Evolutionary conservation across 1,139 yeast genomes (phyloP).

Genomic region (Eremothecium sinecaudum): DNA sequence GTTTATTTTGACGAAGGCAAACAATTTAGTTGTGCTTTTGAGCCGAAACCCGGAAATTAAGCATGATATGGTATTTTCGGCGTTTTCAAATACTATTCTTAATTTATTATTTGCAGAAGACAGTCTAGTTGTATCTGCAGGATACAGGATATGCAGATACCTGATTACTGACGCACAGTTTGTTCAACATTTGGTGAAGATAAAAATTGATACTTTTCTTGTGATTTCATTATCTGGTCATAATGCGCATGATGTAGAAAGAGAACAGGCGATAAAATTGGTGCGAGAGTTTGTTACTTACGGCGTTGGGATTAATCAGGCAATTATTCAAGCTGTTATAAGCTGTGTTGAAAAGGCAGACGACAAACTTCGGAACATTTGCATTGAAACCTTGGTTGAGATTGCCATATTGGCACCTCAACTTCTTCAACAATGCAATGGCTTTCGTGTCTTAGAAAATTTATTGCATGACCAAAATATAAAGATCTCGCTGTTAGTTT

Average conservation of each 20-base stretch:
- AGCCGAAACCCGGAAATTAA: constrained; percentile 52
- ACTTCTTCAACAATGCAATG: constrained; percentile 53
- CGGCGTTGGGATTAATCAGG: constrained; percentile 42
- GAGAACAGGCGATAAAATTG: constrained; percentile 71
- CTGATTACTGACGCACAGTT: constrained; percentile 49
- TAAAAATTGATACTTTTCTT: constrained; percentile 53
- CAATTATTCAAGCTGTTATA: constrained; percentile 63
- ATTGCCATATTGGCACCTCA: constrained; percentile 54
- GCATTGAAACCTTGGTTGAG: constrained; percentile 64
- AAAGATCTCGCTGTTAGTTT: constrained; percentile 46
- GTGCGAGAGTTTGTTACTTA: constrained; percentile 52
- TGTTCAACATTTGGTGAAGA: constrained; percentile 37
- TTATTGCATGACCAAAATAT: constrained; percentile 47
- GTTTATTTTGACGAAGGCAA: constrained; percentile 48
- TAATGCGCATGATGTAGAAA: constrained; percentile 46
- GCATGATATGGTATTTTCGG: constrained; percentile 54
- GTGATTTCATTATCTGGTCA: constrained; percentile 57
- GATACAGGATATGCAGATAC: constrained; percentile 64
- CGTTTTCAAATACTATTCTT: constrained; percentile 52
- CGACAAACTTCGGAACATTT: constrained; percentile 47
- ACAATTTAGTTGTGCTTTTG: constrained; percentile 52
- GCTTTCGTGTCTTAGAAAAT: constrained; percentile 50
- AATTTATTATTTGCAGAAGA: constrained; percentile 49
- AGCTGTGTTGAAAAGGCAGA: constrained; percentile 58
- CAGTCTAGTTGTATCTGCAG: constrained; percentile 63